Evolutionary conservation across 2,329 filamentous ascomycete genomes (phyloP), one percentile per base, ranked within the genome.

Genomic region (Drechmeria coniospora): DNA sequence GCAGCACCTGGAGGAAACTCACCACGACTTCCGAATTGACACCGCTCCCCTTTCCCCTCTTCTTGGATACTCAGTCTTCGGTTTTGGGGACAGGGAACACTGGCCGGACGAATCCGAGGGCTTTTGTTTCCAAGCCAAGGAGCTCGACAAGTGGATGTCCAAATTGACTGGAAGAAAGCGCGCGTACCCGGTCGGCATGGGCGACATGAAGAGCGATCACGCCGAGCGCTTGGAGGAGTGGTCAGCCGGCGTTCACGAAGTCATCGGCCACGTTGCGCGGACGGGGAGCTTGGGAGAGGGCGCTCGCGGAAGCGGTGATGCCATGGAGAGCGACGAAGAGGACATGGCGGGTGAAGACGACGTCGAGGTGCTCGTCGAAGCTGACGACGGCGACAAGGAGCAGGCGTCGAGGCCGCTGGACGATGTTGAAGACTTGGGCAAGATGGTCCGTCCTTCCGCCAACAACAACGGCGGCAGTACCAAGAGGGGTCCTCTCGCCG

Each of bases 91-190:
- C 49, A 74, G 69, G 36, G 81, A 92, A 47, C 83, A 80, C 32
- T 98, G 90, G 87, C 82, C 84, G 1, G 82, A 78, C 0, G 84
- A 93, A 53, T 71, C 77, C 33, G 80, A 90, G 41, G 87, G 87
- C 0, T 98, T 86, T 54, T 94, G 87, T 49, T 84, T 82, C 36
- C 87, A 95, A 49, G 87, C 87, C 2, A 80, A 77, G 44, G 77
- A 93, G 40, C 63, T 92, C 3, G 87, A 98, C 49, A 84, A 74
- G 48, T 95, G 90, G 87, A 81, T 98, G 79, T 84, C 87, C n/a
- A 92, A 84, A 47, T 56, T 98, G 43, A 93, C 86, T 0, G 77
- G 71, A 2, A 70, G 78, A 35, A 93, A 87, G 56, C 67, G 86
- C 46, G 86, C 83, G 1, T 95, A 79, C 43, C 87, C 87, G 0